Base-by-base conservation (phyloP, 2,329 filamentous ascomycete species). In the Chrysoporthe puriensis region DNA sequence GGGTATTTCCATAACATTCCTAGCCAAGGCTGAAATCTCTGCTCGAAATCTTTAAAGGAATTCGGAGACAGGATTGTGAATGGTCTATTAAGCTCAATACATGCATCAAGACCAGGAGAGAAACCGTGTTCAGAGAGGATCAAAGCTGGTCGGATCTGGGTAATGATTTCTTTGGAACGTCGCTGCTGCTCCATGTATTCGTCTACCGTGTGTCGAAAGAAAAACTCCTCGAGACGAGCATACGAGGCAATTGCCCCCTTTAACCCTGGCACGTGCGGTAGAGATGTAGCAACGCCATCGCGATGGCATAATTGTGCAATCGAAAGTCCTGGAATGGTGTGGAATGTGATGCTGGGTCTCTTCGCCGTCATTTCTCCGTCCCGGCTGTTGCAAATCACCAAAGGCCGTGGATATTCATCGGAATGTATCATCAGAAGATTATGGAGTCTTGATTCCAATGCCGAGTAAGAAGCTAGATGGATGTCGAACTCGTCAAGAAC, bases 41-140 rank as follows among this genome's bases (percentile, higher is more conserved):
- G 63, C 54, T 65, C 63, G 43, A 65, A 65, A 34, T 65, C 63
- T 18, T 65, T 65, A 43, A 65, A 65, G 8, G 63, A 65, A 26
- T 65, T 65, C 14, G 54, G 63, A n/a, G 63, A 65, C 26, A 65
- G 26, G 34, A 65, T 40, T 9, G 44, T 57, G 42, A 65, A 65
- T 18, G 52, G 54, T 18, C 9, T 42, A 8, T 26, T 42, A 5
- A 60, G 36, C 32, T 60, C 54, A 14, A 57, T 21, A 26, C 63
- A 65, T 2, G 63, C 63, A 46, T 65, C 63, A 7, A 60, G 26
- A 21, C 36, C 63, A 21, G 52, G 63, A 50, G 26, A 48, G 6
- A 58, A 57, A 26, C 54, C 63, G 43, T 65, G 63, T 46, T 65
- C 63, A 6, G 63, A 21, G 42, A 65, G 52, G 21, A 65, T 43